These are phyloP conservation scores for Claviceps humidiphila DNA, from an alignment of 2,329 filamentous ascomycete genomes.

Conservation along the genomic window DNA sequence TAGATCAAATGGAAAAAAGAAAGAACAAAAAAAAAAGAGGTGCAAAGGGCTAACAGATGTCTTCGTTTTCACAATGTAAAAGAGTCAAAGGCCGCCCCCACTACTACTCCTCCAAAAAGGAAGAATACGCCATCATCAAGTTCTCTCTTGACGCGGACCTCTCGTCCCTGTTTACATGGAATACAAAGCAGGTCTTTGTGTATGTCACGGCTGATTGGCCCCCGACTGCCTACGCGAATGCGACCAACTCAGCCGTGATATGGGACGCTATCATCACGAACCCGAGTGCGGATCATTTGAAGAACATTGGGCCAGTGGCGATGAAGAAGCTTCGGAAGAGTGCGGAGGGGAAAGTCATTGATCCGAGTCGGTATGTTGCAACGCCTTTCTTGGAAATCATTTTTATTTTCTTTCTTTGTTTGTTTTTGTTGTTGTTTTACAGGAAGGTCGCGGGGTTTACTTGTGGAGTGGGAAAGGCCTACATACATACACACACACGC, in stretches of 20 bases:
- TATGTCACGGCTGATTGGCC: conserved; percentile 78
- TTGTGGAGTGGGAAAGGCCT: background rate
- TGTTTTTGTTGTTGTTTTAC: too few species aligned
- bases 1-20: background rate
- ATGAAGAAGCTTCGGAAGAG: conserved; percentile 50
- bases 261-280: conserved; percentile 92
- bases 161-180: conserved; percentile 91
- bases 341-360: conserved; percentile 45
- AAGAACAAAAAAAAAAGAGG: background rate
- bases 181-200: conserved; percentile 96
- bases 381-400: too few species aligned
- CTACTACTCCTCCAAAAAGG: conserved; percentile 84
- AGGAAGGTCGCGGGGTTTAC: too few species aligned
- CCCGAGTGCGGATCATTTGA: conserved; percentile 48
- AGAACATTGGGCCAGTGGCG: conserved; percentile 45
- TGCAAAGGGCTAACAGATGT: background rate
- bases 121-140: conserved; percentile 89
- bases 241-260: conserved; percentile 65
- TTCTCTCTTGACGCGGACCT: conserved; percentile 92
- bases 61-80: conserved; percentile 4
- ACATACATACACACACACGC: background rate
- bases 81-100: conserved; percentile 86
- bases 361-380: conserved; percentile 37
- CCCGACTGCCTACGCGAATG: conserved; percentile 20
- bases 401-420: too few species aligned